Evolutionary conservation across 179 eudicot genomes (phyloP).

Genomic region (Amaranthus tricolor): DNA sequence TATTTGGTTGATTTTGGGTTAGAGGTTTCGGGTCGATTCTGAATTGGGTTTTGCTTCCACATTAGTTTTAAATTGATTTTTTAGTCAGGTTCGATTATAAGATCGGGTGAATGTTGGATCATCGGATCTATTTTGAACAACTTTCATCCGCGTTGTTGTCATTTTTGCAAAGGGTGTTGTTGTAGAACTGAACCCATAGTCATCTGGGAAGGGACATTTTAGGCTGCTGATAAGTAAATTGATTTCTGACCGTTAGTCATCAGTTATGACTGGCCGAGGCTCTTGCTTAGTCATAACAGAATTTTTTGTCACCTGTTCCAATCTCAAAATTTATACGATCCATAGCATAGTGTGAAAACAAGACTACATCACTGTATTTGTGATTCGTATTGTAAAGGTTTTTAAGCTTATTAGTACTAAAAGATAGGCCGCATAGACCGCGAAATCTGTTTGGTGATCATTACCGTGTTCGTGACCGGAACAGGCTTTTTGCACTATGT

Average conservation of each 20-base stretch:
- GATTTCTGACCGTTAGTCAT: neutral
- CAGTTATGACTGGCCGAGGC: conserved; percentile 22
- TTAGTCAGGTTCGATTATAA: no score
- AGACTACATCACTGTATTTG: conserved; percentile 7
- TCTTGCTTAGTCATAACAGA: conserved; percentile 36
- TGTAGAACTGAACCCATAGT: conserved; percentile 48
- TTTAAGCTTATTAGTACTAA: no score
- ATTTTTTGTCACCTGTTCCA: conserved; percentile 24
- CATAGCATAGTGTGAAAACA: neutral
- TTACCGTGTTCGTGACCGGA: conserved; percentile 21
- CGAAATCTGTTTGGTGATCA: no score
- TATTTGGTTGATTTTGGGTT: no score
- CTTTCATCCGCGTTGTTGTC: neutral
- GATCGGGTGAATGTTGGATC: no score
- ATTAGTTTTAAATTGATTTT: no score
- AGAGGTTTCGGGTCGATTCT: no score
- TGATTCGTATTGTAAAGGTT: no score
- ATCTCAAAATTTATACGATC: conserved; percentile 46
- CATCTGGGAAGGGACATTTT: conserved; percentile 41
- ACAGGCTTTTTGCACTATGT: conserved; percentile 37
- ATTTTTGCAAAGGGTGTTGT: conserved; percentile 38
- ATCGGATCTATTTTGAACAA: no score
- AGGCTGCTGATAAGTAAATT: conserved; percentile 41
- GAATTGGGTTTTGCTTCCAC: no score
- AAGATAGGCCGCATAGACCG: no score